Percentiles rank a stretch among this genome's conserved stretches.
phyloP scores from a whole-genome alignment of 164 flowering plant species.

The Vitis rotundifolia region DNA sequence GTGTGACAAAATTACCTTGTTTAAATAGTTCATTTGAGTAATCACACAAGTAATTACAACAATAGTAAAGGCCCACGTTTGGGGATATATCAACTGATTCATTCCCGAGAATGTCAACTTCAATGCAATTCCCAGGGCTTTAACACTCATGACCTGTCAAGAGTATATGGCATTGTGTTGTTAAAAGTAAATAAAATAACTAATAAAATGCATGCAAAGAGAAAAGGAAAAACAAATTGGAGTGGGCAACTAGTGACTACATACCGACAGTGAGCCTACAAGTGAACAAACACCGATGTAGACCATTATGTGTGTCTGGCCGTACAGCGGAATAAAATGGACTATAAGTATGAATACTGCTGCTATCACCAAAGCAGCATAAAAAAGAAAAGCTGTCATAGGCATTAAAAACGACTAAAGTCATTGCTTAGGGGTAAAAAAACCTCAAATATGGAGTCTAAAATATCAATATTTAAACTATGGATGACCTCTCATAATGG shows the following conservation, averaged over 20 bases:
- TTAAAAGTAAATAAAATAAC: neutral
- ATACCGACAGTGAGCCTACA: slow-evolving; percentile 76
- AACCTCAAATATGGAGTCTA: too few species aligned
- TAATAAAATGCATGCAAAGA: neutral
- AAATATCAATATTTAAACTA: too few species aligned
- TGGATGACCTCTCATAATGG: too few species aligned
- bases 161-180: neutral
- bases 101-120: slow-evolving; percentile 65
- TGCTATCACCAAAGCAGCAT: slow-evolving; percentile 57
- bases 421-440: neutral
- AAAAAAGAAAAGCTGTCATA: slow-evolving; percentile 70
- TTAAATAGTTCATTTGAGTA: slow-evolving; percentile 67
- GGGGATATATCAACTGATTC: slow-evolving; percentile 65
- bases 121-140: slow-evolving; percentile 71
- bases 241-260: slow-evolving; percentile 9
- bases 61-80: slow-evolving; percentile 61
- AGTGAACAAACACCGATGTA: slow-evolving; percentile 85
- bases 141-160: slow-evolving; percentile 70
- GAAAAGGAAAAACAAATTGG: slow-evolving; percentile 2
- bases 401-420: neutral
- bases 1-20: slow-evolving; percentile 44
- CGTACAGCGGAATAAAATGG: slow-evolving; percentile 65
- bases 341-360: slow-evolving; percentile 53
- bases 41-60: slow-evolving; percentile 51
- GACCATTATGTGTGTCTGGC: slow-evolving; percentile 79